Percentiles rank a stretch among this genome's conserved stretches.
Evolutionary conservation across 768 basidiomycete genomes (phyloP).

Genomic region (Auriscalpium vulgare): DNA sequence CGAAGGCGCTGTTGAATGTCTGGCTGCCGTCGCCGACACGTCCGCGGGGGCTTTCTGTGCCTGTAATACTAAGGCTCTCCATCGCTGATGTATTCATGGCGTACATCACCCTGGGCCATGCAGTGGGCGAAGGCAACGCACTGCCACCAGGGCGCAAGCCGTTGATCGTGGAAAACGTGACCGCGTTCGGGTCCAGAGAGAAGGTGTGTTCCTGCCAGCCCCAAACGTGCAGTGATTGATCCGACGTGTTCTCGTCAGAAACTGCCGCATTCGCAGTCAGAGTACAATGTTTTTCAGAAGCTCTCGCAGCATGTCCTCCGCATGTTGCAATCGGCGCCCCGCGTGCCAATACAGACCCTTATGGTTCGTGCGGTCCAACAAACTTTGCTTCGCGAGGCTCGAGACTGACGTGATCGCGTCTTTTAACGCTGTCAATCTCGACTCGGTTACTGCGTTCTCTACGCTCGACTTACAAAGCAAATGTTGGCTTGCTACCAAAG

Average conservation of each 20-base stretch:
- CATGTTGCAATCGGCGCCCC: conserved; percentile 47
- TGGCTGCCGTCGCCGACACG: conserved; percentile 34
- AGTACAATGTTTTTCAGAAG: conserved; percentile 53
- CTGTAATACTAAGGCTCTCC: conserved; percentile 46
- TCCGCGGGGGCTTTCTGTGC: conserved; percentile 16
- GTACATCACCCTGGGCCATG: conserved; percentile 41
- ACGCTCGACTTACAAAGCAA: conserved; percentile 25
- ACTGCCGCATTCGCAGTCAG: conserved; percentile 60
- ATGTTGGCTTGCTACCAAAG: conserved; percentile 49
- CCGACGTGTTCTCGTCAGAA: conserved; percentile 33
- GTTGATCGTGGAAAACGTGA: conserved; percentile 51
- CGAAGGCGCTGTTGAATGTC: conserved; percentile 38
- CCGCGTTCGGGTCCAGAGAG: conserved; percentile 71
- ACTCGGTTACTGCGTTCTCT: not conserved
- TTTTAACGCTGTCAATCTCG: conserved; percentile 2
- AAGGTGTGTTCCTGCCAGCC: conserved; percentile 30
- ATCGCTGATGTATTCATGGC: conserved; percentile 61
- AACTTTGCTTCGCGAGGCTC: not conserved
- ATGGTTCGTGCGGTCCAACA: conserved; percentile 30
- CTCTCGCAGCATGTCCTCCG: conserved; percentile 60
- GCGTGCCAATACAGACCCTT: conserved; percentile 44
- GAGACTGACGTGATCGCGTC: not conserved
- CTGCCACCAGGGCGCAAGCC: conserved; percentile 9
- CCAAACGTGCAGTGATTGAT: not conserved
- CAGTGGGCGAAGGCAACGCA: conserved; percentile 18